Percentiles rank a stretch among this genome's conserved stretches.
Conservation (phyloP, 208 protist genomes). For the Tritrichomonas musculus region DNA sequence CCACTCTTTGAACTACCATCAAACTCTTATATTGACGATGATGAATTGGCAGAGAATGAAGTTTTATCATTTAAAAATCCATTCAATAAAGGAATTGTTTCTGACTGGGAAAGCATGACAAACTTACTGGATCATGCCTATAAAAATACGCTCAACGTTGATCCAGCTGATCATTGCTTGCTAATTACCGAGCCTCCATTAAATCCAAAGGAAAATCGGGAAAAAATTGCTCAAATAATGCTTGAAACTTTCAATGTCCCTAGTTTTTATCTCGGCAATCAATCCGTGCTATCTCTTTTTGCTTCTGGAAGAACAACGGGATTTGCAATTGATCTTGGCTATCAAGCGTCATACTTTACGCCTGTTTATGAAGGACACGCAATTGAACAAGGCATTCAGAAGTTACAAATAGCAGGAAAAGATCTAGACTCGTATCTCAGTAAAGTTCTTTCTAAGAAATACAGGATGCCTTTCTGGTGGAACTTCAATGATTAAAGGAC, state of each 20-base stretch:
- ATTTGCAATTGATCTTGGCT: slow-evolving; percentile 67
- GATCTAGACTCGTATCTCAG: slow-evolving; percentile 60
- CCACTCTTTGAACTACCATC: no score
- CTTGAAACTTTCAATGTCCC: slow-evolving; percentile 71
- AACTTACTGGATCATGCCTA: no score
- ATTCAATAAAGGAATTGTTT: slow-evolving; percentile 42
- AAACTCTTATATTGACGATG: no score
- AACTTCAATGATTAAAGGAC: slow-evolving; percentile 58
- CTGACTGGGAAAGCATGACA: no score
- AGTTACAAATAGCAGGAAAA: no score
- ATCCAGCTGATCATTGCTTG: slow-evolving; percentile 90
- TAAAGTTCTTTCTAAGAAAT: slow-evolving; percentile 55
- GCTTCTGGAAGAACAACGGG: slow-evolving; percentile 73
- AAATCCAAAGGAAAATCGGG: slow-evolving; percentile 72
- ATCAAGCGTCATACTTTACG: no score
- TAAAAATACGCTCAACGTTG: slow-evolving; percentile 87
- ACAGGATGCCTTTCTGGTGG: slow-evolving; percentile 55
- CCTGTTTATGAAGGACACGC: no score
- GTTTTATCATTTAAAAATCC: slow-evolving; percentile 63
- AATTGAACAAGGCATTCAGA: no score
- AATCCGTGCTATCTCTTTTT: slow-evolving; percentile 88
- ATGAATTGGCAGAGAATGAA: slow-evolving; percentile 75
- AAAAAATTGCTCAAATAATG: slow-evolving; percentile 77
- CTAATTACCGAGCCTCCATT: slow-evolving; percentile 73
- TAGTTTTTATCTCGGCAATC: slow-evolving; percentile 71